phyloP scores from a whole-genome alignment of 129 eudicot genomes.

The Rutidosis leptorrhynchoides region DNA sequence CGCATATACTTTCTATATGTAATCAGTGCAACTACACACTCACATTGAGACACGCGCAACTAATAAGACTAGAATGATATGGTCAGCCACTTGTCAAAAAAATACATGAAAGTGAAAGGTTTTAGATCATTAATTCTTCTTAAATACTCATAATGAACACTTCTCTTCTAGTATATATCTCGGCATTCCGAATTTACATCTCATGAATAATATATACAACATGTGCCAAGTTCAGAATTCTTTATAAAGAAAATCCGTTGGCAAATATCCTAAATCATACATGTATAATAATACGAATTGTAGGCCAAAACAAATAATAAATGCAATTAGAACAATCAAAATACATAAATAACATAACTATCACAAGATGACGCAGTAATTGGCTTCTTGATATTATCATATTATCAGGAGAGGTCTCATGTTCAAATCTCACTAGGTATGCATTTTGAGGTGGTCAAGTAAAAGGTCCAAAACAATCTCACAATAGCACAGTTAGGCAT shows the following conservation, averaged over 20 bases:
- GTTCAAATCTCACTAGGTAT: too few relatives aligned
- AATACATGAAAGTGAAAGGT: not conserved
- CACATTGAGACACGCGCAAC: not conserved
- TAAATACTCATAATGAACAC: not conserved
- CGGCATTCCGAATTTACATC: not conserved
- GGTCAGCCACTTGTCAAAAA: not conserved
- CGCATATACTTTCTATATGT: not conserved
- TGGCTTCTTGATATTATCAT: not conserved
- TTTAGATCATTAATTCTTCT: conserved; percentile 6
- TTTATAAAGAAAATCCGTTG: not conserved
- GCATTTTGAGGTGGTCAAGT: too few relatives aligned
- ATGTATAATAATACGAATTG: not conserved
- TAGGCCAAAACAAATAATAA: conserved; percentile 4
- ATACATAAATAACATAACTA: not conserved
- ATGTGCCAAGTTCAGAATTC: not conserved
- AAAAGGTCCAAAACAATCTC: too few relatives aligned
- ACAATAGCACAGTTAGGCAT: too few relatives aligned
- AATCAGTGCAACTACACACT: conserved; percentile 15
- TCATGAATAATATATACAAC: not conserved
- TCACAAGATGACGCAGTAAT: not conserved
- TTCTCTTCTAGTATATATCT: not conserved
- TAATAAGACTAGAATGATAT: not conserved
- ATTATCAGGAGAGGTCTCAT: too few relatives aligned
- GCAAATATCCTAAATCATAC: not conserved
- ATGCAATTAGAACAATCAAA: not conserved